Percentiles rank a stretch among this genome's conserved stretches.
These are phyloP conservation scores for Phytophthora colocasiae DNA, from an alignment of 352 stramenopile genomes.

Conservation along the genomic window DNA sequence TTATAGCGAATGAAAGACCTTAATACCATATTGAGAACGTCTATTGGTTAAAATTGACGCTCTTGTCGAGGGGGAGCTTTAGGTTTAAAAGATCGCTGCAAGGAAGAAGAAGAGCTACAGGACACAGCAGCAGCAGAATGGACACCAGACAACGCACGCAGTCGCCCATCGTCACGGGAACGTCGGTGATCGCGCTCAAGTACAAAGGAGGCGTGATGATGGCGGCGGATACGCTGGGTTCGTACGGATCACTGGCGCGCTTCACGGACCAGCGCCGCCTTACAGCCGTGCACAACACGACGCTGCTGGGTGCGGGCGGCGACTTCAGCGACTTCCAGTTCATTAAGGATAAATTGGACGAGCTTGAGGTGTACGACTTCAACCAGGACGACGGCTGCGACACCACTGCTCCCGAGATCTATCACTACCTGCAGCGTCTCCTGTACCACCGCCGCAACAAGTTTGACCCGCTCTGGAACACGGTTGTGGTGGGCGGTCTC, in stretches of 20 bases:
- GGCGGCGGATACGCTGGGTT: conserved; percentile 97
- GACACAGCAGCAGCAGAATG: conserved; percentile 34
- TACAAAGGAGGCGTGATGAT: conserved; percentile 97
- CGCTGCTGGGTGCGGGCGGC: conserved; percentile 95
- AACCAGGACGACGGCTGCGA: conserved; percentile 96
- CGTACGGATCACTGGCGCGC: conserved; percentile 97
- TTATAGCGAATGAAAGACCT: background rate
- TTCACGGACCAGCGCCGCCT: conserved; percentile 95
- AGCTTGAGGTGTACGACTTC: conserved; percentile 95
- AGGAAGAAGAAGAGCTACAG: conserved; percentile 18
- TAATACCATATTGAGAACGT: background rate
- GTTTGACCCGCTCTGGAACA: conserved; percentile 99
- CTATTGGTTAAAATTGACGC: conserved; percentile 22
- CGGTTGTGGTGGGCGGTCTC: conserved; percentile 95
- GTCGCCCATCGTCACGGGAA: conserved; percentile 97
- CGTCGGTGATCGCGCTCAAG: conserved; percentile 97
- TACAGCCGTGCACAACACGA: conserved; percentile 89
- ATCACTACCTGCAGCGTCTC: conserved; percentile 97
- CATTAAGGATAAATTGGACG: conserved; percentile 95
- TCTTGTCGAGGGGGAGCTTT: conserved; percentile 18
- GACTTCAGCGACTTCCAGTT: conserved; percentile 99
- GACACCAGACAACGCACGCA: conserved; percentile 85
- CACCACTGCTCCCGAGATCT: conserved; percentile 94
- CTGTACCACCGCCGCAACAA: conserved; percentile 99
- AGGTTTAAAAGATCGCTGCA: conserved; percentile 38